Percentiles rank a stretch among this genome's conserved stretches.
These are phyloP conservation scores for Pythium apleroticum DNA, from an alignment of 352 stramenopile genomes.

Conservation along the genomic window DNA sequence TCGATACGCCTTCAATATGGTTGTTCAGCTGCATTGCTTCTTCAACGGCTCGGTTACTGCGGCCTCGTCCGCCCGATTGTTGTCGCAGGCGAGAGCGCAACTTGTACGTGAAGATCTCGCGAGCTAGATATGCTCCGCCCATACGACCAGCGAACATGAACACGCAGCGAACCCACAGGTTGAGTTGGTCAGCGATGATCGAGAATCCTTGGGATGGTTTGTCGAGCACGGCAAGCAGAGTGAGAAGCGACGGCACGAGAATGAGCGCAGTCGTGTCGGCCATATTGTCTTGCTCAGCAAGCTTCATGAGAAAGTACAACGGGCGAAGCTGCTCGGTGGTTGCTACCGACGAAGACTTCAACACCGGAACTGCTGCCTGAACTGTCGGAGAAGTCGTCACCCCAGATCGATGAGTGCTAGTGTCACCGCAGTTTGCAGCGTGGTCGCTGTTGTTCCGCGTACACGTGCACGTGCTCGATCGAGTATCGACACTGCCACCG, in stretches of 20 bases:
- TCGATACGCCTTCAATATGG: conserved; percentile 65
- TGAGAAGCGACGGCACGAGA: conserved; percentile 78
- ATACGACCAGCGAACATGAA: conserved; percentile 83
- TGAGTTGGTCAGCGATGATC: conserved; percentile 67
- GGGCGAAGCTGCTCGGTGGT: conserved; percentile 48
- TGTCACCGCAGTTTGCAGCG: background rate
- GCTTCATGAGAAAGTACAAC: conserved; percentile 88
- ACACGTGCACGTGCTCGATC: background rate
- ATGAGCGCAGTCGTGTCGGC: conserved; percentile 85
- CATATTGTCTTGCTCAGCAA: conserved; percentile 89
- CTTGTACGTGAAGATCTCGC: conserved; percentile 88
- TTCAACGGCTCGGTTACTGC: conserved; percentile 21
- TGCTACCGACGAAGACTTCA: conserved; percentile 7
- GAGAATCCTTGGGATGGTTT: conserved; percentile 60
- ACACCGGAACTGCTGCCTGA: background rate
- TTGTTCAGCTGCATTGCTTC: conserved; percentile 18
- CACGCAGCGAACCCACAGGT: conserved; percentile 83
- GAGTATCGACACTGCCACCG: background rate
- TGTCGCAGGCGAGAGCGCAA: conserved; percentile 50
- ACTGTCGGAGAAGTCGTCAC: background rate
- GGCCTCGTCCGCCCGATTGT: conserved; percentile 15
- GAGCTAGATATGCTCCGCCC: conserved; percentile 67
- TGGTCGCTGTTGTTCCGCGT: background rate
- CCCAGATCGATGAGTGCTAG: background rate
- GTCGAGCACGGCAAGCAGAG: conserved; percentile 71